phyloP scores from a whole-genome alignment of 1,284 basidiomycete genomes.

The Cutaneotrichosporon mucoides region DNA sequence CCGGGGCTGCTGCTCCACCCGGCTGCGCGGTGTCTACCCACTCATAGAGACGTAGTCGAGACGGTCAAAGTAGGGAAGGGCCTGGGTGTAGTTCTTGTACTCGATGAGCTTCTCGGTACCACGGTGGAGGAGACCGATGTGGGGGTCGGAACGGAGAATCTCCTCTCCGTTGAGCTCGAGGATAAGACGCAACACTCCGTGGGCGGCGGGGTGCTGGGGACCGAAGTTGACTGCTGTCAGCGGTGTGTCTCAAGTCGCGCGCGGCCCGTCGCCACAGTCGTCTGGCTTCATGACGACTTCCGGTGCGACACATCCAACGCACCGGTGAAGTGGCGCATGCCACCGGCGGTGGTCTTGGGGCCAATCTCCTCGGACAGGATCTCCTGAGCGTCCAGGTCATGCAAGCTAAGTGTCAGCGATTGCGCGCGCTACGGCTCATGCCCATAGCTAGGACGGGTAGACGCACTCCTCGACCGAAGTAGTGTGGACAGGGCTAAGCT shows the following conservation, averaged over 20 bases:
- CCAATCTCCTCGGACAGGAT: conserved; percentile 71
- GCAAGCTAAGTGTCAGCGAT: conserved; percentile 51
- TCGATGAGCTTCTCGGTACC: conserved; percentile 99
- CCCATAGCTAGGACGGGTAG: neutral
- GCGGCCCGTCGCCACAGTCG: no score
- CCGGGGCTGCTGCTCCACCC: neutral
- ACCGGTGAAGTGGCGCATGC: conserved; percentile 87
- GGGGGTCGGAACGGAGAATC: conserved; percentile 83
- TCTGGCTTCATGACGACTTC: neutral
- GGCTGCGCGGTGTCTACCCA: conserved; percentile 47
- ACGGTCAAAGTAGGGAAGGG: conserved; percentile 98
- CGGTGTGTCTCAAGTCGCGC: neutral
- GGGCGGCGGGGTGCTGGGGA: conserved; percentile 97
- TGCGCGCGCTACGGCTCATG: neutral
- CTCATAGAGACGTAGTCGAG: conserved; percentile 99
- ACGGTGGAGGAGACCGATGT: conserved; percentile 93
- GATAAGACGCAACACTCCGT: conserved; percentile 97
- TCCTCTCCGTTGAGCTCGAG: conserved; percentile 97
- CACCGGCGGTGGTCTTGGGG: conserved; percentile 60
- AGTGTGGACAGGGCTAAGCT: conserved; percentile 29
- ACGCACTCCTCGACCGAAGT: conserved; percentile 50
- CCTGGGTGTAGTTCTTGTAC: conserved; percentile 98
- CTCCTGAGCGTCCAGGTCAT: conserved; percentile 68
- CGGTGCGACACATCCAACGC: conserved; percentile 26
- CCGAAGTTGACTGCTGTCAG: conserved; percentile 74